Percentiles rank a stretch among this genome's conserved stretches.
phyloP scores from a whole-genome alignment of 805 yeast genomes.

The Metschnikowia matae region DNA sequence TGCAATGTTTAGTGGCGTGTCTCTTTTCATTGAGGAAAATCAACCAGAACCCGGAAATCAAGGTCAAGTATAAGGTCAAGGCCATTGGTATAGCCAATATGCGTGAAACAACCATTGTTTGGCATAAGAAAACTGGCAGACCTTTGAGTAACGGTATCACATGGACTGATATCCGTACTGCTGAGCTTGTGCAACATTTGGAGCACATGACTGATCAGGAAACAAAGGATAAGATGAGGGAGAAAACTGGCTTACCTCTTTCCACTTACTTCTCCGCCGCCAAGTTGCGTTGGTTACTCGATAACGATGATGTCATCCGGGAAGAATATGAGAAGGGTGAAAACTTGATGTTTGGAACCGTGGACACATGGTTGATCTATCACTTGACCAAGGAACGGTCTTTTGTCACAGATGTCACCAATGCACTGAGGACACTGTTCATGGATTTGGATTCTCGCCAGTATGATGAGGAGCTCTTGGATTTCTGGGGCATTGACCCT shows the following conservation, averaged over 20 bases:
- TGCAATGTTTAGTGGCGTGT: conserved; percentile 72
- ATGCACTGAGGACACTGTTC: conserved; percentile 87
- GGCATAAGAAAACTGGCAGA: conserved; percentile 79
- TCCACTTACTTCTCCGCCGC: conserved; percentile 91
- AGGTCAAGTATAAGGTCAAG: conserved; percentile 56
- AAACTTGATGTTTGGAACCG: conserved; percentile 84
- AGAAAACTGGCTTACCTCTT: conserved; percentile 78
- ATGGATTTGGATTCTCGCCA: conserved; percentile 74
- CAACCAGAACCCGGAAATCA: conserved; percentile 48
- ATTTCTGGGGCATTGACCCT: conserved; percentile 76
- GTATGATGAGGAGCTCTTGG: conserved; percentile 72
- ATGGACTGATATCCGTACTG: conserved; percentile 93
- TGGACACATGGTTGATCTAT: conserved; percentile 90
- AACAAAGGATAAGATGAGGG: conserved; percentile 52
- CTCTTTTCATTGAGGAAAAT: conserved; percentile 52
- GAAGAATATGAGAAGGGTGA: conserved; percentile 71
- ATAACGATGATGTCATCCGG: conserved; percentile 64
- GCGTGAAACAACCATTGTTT: conserved; percentile 89
- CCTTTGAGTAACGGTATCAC: conserved; percentile 88
- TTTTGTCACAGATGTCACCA: conserved; percentile 82
- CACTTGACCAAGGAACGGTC: conserved; percentile 68
- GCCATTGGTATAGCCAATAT: conserved; percentile 90
- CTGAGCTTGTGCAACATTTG: conserved; percentile 62
- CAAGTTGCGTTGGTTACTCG: conserved; percentile 83
- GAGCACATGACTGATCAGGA: conserved; percentile 50